These are phyloP conservation scores for Boletus bicolor DNA, from an alignment of 768 basidiomycete species.

Conservation along the genomic window DNA sequence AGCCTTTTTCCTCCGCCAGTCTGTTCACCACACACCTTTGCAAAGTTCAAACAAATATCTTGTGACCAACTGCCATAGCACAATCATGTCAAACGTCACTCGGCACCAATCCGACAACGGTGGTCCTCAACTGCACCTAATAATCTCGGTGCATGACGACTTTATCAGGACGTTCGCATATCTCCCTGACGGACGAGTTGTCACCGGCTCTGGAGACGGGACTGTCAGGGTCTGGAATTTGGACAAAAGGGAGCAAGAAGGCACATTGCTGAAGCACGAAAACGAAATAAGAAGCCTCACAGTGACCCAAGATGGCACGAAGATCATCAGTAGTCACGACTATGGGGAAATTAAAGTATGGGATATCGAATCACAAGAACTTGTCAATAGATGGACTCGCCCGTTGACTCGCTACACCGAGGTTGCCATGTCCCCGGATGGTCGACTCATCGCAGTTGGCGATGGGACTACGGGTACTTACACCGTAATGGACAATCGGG, in stretches of 20 bases:
- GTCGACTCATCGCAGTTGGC: not conserved
- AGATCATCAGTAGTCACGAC: not conserved
- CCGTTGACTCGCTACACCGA: no score
- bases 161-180: not conserved
- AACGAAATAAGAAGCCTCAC: accelerated
- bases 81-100: not conserved
- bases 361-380: not conserved
- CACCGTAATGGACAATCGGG: no score
- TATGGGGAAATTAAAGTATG: not conserved
- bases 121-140: not conserved
- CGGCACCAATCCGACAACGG: not conserved
- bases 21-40: not conserved
- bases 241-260: not conserved
- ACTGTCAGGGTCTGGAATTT: not conserved
- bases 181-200: constrained; percentile 3
- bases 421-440: not conserved
- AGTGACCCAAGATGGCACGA: not conserved
- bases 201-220: not conserved
- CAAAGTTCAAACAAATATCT: not conserved
- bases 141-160: not conserved
- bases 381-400: not conserved
- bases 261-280: not conserved
- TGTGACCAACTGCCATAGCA: no score
- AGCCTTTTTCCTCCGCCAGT: no score
- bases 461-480: no score